Base-by-base conservation (phyloP, 257 asterid genomes). In the Gentiana straminea region DNA sequence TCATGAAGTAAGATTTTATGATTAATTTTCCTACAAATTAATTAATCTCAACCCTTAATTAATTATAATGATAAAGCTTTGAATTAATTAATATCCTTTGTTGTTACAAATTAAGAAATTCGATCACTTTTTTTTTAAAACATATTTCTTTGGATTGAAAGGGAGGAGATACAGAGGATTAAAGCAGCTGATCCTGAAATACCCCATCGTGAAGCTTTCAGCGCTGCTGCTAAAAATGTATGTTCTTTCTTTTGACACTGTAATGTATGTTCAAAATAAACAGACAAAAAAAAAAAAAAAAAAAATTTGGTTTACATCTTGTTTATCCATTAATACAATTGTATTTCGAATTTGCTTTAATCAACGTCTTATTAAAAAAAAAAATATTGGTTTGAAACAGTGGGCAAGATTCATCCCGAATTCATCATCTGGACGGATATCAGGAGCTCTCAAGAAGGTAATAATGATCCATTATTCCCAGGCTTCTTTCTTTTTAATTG, bases 151-250 rank as follows among this genome's bases (percentile, higher is more conserved):
- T 49, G 4, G 8, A 5, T 58, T 5, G 0, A 59, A 65, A 90
- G 97, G 73, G 97, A 88, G 74, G 98, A 92, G 70, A 92, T 92
- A 54, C 94, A 84, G 67, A 95, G 98, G 52, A 81, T 92, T 67
- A 88, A 92, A 68, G 72, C 95, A 4, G 95, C 86, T 5, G 83
- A 88, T 66, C 98, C 97, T 35, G 98, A 92, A 78, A 85, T 85
- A 60, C 94, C 94, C n/a, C 98, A 88, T 59, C 75, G 98, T 44
- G 98, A 87, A 77, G 98, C 97, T 61, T 92, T 92, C 72, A 92
- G 98, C 62, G 88, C 98, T 13, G 98, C 97, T 54, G 95, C 97
- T 1, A 92, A 92, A 73, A 91, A 87, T 66, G 96, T 89, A 43
- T 65, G 84, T 43, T 2, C 3, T 52, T 51, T n/a, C 4, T 35